Conservation (phyloP, 345 rosid species). For the Moricandia moricandioides region DNA sequence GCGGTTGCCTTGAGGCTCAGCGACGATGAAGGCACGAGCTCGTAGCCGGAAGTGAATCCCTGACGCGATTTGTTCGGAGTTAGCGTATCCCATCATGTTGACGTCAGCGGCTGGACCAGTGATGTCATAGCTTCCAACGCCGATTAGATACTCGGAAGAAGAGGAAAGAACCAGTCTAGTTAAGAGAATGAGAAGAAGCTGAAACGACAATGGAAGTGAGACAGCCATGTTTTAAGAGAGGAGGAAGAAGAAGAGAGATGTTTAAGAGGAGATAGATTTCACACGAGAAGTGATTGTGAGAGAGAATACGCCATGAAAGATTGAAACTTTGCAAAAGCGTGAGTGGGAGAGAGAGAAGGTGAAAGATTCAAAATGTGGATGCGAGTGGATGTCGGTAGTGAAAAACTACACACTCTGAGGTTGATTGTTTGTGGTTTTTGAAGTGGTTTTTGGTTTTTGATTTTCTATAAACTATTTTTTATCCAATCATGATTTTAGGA, state of each 20-base stretch:
- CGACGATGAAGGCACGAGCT: conserved; percentile 85
- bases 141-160: conserved; percentile 58
- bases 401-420: neutral
- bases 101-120: conserved; percentile 99
- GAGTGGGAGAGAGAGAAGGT: conserved; percentile 12
- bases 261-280: neutral
- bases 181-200: neutral
- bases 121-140: conserved; percentile 96
- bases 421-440: too few relatives aligned
- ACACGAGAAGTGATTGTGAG: conserved; percentile 14
- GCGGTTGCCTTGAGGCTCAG: conserved; percentile 70
- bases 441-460: too few relatives aligned
- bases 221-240: neutral
- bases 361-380: conserved; percentile 23
- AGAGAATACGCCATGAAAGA: conserved; percentile 31
- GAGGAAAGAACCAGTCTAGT: neutral
- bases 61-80: conserved; percentile 67
- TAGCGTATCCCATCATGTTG: conserved; percentile 99
- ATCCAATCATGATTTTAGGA: too few relatives aligned
- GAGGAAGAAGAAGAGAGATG: neutral
- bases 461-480: too few relatives aligned
- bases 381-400: conserved; percentile 33
- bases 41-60: conserved; percentile 92
- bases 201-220: neutral
- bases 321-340: neutral